Percentiles rank a stretch among this genome's conserved stretches.
These are phyloP conservation scores for Psilocybe cubensis DNA, from an alignment of 768 basidiomycete genomes.

Conservation along the genomic window DNA sequence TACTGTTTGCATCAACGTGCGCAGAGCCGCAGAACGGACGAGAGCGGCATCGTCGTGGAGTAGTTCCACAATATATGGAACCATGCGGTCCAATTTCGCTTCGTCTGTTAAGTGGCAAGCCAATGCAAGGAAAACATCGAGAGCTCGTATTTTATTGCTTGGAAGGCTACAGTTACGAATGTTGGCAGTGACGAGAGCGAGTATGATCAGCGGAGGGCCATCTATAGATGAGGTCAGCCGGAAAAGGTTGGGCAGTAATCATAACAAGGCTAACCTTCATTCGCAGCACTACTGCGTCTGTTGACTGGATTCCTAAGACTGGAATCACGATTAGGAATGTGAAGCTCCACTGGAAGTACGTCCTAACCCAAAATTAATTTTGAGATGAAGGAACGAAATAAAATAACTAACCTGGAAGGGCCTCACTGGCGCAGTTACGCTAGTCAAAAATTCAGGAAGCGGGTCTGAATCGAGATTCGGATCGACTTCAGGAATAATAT, in stretches of 20 bases:
- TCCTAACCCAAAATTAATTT: conserved; percentile 45
- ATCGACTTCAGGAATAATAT: conserved; percentile 51
- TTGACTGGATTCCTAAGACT: conserved; percentile 61
- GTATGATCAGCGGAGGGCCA: conserved; percentile 86
- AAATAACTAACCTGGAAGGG: conserved; percentile 58
- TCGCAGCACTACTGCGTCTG: conserved; percentile 53
- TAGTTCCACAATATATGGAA: conserved; percentile 90
- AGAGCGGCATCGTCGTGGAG: conserved; percentile 83
- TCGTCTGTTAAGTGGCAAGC: conserved; percentile 87
- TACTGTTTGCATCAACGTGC: conserved; percentile 84
- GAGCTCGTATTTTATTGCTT: conserved; percentile 80
- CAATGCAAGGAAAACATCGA: conserved; percentile 87
- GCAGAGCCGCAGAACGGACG: conserved; percentile 80
- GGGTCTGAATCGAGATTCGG: conserved; percentile 54
- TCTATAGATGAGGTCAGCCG: conserved; percentile 46
- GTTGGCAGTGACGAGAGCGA: conserved; percentile 87
- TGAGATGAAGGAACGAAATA: neutral
- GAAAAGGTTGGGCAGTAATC: neutral
- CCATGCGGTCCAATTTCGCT: conserved; percentile 90
- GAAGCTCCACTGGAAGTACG: conserved; percentile 75
- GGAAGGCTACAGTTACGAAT: conserved; percentile 87
- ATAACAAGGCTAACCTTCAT: conserved; percentile 54
- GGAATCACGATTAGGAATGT: conserved; percentile 74
- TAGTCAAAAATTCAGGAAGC: conserved; percentile 58
- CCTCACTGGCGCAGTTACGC: conserved; percentile 33